Percentiles rank a stretch among this genome's conserved stretches.
Conservation (phyloP, 768 basidiomycete genomes). For the Leccinum pellstonianum region DNA sequence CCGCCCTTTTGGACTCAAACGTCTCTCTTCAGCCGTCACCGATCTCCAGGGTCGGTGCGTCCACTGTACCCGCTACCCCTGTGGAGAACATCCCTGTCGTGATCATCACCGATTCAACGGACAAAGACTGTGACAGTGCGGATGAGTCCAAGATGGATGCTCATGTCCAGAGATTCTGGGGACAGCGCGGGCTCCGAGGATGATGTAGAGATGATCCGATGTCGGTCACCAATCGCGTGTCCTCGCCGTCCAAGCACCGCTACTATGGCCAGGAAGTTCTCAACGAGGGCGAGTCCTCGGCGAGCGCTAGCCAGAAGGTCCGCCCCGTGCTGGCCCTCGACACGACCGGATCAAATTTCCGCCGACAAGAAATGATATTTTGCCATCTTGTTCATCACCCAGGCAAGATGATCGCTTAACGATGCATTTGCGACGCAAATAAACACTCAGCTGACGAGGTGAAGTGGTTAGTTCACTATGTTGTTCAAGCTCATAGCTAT, state of each 20-base stretch:
- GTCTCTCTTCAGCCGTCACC: conserved; percentile 4
- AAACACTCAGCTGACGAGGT: no score
- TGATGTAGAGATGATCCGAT: conserved; percentile 11
- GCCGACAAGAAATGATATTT: no score
- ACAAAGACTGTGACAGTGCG: background rate
- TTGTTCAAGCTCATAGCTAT: no score
- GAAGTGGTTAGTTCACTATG: no score
- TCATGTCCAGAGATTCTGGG: conserved; percentile 5
- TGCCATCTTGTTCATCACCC: no score
- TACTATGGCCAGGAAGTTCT: conserved; percentile 19
- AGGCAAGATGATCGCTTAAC: no score
- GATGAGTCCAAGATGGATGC: conserved; percentile 7
- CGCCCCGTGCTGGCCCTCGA: conserved; percentile 7
- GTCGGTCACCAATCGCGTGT: conserved; percentile 20
- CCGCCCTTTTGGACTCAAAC: conserved; percentile 19
- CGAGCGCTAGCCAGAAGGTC: background rate
- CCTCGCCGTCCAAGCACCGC: conserved; percentile 18
- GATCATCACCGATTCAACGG: conserved; percentile 18
- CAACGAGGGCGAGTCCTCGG: conserved; percentile 1
- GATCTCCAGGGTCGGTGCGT: background rate
- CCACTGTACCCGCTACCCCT: background rate
- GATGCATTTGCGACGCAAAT: no score
- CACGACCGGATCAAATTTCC: background rate
- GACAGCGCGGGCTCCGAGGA: background rate
- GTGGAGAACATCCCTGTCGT: conserved; percentile 18